Conservation (phyloP, 805 yeast genomes). For the Metschnikowia hibisci region DNA sequence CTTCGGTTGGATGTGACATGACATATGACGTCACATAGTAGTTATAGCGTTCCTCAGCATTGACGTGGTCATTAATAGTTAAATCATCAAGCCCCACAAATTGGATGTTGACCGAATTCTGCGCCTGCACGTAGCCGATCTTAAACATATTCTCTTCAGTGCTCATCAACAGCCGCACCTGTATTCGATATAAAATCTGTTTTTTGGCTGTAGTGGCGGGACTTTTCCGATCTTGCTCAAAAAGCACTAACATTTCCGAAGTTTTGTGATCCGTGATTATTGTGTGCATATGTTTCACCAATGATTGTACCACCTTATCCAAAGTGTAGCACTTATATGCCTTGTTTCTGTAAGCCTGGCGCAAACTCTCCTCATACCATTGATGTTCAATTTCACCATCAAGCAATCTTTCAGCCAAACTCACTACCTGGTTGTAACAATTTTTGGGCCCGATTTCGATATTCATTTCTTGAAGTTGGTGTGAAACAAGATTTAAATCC, state of each 20-base stretch:
- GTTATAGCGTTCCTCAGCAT: constrained; percentile 81
- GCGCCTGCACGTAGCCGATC: constrained; percentile 59
- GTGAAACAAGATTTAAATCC: constrained; percentile 77
- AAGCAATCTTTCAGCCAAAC: constrained; percentile 68
- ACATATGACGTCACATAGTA: constrained; percentile 90
- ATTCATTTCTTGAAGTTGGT: constrained; percentile 78
- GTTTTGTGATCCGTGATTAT: constrained; percentile 76
- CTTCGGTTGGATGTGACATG: constrained; percentile 97
- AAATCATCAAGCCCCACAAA: constrained; percentile 85
- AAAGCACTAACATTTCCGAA: constrained; percentile 73
- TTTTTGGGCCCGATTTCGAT: constrained; percentile 62
- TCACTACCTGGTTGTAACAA: constrained; percentile 75
- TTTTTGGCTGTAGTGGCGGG: constrained; percentile 70
- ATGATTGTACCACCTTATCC: constrained; percentile 79
- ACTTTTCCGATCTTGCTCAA: constrained; percentile 72
- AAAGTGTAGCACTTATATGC: constrained; percentile 91
- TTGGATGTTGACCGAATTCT: constrained; percentile 60
- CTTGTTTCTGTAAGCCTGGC: constrained; percentile 91
- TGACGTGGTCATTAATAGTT: constrained; percentile 66
- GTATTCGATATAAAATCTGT: constrained; percentile 88
- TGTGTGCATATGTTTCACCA: constrained; percentile 77
- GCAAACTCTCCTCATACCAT: constrained; percentile 90
- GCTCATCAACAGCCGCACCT: constrained; percentile 72
- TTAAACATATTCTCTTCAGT: constrained; percentile 91
- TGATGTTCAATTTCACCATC: constrained; percentile 91